Base-by-base conservation (phyloP, 495 filamentous ascomycete species). In the Annulohypoxylon maeteangense region DNA sequence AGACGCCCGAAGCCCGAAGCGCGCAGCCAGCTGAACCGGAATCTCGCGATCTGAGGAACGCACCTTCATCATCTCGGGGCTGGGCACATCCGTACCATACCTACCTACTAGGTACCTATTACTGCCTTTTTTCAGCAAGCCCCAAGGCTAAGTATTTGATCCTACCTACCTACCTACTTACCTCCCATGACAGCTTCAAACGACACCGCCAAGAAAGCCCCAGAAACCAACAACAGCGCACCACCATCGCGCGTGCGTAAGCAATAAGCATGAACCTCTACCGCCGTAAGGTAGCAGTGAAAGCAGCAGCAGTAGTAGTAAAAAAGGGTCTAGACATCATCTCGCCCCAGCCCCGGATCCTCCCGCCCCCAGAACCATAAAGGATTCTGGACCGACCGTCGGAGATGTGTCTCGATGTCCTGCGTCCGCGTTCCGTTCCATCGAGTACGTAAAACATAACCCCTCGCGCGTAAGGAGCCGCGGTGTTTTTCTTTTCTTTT, bases 401-500 rank as follows among this genome's bases (percentile, higher is more conserved):
- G 22, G 22, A 27, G 22, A 29, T 3, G 22, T 20, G 10, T 66
- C 56, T 66, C 4, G 51, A 32, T 20, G 44, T 3, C 5, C 22
- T 16, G 27, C 38, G 20, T 42, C 65, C 62, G 68, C 32, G 40
- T 42, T 16, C 12, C 18, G 70, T 72, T 61, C 59, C 58, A 68
- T 72, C 65, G 32, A 60, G 65, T 72, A 72, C 70, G 70, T 72
- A 72, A 72, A 65, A 65, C 0, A 3, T 48, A 59, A n/a, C 20
- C 5, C 47, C 11, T 62, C 11, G 27, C 22, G 31, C 5, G 29
- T 31, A 51, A 16, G 14, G 31, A 38, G 7, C 12, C 14, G 40
- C 23, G n/a, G n/a, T 12, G 18, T 12, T 18, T 27, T 4, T 2
- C 11, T 31, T 22, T 12, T 32, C 14, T 12, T 32, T 54, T 34